These are phyloP conservation scores for Boletus calvinii DNA, from an alignment of 1,284 basidiomycete genomes.

Conservation along the genomic window DNA sequence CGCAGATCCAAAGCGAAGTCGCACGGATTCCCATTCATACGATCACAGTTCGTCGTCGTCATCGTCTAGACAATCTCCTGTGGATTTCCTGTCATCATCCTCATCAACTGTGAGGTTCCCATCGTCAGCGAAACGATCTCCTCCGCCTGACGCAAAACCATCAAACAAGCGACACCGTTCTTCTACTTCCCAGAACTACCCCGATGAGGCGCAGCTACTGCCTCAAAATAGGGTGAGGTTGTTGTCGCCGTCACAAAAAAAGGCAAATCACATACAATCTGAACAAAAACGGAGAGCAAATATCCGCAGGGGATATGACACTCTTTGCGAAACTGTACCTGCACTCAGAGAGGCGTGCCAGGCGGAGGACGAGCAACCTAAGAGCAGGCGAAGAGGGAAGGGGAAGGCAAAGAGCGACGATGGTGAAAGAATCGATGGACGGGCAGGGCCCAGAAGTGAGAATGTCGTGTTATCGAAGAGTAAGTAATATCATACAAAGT, in stretches of 20 bases:
- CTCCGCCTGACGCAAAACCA: constrained; percentile 24
- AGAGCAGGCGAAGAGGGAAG: constrained; percentile 26
- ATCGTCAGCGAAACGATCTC: constrained; percentile 30
- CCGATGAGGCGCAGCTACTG: constrained; percentile 18
- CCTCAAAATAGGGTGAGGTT: constrained; percentile 37
- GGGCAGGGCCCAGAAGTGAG: constrained; percentile 83
- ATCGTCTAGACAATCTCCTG: constrained; percentile 31
- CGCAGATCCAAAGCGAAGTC: constrained; percentile 12
- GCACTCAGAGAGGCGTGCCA: constrained; percentile 73
- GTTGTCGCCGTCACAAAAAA: constrained; percentile 81
- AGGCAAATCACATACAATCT: constrained; percentile 89
- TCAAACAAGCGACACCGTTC: constrained; percentile 39
- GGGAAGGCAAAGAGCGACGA: constrained; percentile 39
- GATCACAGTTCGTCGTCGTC: constrained; percentile 29
- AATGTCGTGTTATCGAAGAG: constrained; percentile 83
- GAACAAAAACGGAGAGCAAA: constrained; percentile 91
- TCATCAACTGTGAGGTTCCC: constrained; percentile 12
- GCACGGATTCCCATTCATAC: constrained; percentile 9
- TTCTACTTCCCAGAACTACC: constrained; percentile 10
- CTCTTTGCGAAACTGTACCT: constrained; percentile 79
- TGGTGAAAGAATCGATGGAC: constrained; percentile 68
- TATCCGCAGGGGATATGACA: constrained; percentile 84
- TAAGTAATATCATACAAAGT: constrained; percentile 40
- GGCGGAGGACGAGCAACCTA: constrained; percentile 49
- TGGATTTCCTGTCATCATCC: constrained; percentile 21